Evolutionary conservation across 164 flowering plant genomes (phyloP).

Genomic region (Vitis riparia): DNA sequence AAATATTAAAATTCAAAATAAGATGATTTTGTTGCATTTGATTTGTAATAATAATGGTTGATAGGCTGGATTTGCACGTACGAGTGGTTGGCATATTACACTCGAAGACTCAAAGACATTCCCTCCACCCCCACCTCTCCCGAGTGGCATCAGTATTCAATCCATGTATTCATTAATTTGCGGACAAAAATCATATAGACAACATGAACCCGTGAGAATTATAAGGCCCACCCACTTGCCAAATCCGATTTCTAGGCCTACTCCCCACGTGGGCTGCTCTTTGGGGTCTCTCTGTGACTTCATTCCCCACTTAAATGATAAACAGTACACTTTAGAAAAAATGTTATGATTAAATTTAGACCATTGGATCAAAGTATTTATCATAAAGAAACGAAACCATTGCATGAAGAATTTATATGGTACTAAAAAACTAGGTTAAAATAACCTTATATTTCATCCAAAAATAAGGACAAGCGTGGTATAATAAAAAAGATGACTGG

Average conservation of each 20-base stretch:
- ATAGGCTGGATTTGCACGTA: neutral
- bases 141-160: neutral
- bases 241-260: constrained; percentile 17
- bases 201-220: constrained; percentile 10
- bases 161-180: neutral
- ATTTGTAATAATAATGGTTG: neutral
- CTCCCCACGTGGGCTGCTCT: constrained; percentile 24
- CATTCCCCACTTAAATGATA: too few species aligned
- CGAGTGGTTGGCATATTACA: neutral
- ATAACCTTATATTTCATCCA: neutral
- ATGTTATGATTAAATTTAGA: too few species aligned
- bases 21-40: neutral
- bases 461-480: neutral
- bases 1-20: neutral
- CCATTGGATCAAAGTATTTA: too few species aligned
- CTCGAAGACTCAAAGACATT: too few species aligned
- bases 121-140: too few species aligned
- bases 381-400: too few species aligned
- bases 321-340: too few species aligned
- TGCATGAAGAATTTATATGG: too few species aligned
- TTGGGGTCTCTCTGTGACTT: neutral
- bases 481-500: neutral
- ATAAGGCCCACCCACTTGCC: neutral
- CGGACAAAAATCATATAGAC: constrained; percentile 19
- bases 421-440: too few species aligned